Percentiles rank a stretch among this genome's conserved stretches.
phyloP scores from a whole-genome alignment of 495 filamentous ascomycete genomes.

The Hypomontagnella submonticulosa region DNA sequence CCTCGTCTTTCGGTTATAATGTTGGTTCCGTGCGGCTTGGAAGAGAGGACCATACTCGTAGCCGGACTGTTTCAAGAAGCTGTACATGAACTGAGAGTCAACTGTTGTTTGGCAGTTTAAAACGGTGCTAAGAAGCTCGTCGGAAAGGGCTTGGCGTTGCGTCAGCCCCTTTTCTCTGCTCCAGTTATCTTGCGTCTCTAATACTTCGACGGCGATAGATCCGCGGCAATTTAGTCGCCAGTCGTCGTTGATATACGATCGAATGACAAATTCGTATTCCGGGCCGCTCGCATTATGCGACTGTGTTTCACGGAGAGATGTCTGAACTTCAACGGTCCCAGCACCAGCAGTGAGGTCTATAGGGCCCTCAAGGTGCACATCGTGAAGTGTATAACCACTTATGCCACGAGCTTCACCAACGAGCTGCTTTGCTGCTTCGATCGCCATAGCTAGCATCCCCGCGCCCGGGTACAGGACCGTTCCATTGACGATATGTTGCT shows the following conservation, averaged over 20 bases:
- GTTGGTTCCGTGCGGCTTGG: slow-evolving; percentile 43
- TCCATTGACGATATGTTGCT: slow-evolving; percentile 28
- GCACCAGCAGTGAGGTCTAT: slow-evolving; percentile 7
- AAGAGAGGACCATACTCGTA: slow-evolving; percentile 8
- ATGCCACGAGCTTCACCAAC: neutral
- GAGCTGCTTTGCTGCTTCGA: slow-evolving; percentile 48
- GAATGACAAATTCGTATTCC: slow-evolving; percentile 10
- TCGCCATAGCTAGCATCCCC: slow-evolving; percentile 53
- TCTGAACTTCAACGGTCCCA: slow-evolving; percentile 10
- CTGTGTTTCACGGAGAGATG: neutral
- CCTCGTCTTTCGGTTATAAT: slow-evolving; percentile 21
- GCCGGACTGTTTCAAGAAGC: slow-evolving; percentile 20
- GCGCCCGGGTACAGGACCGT: slow-evolving; percentile 48
- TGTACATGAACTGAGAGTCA: slow-evolving; percentile 7
- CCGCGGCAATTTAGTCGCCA: too few relatives aligned
- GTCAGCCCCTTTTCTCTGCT: neutral
- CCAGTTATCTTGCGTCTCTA: slow-evolving; percentile 1
- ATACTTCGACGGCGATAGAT: too few relatives aligned
- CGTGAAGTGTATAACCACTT: slow-evolving; percentile 24
- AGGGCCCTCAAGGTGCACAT: slow-evolving; percentile 1
- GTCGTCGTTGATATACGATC: slow-evolving; percentile 13
- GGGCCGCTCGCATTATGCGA: neutral
- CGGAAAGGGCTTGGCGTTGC: neutral
- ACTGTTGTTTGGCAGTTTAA: neutral
- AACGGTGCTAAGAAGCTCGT: slow-evolving; percentile 13